phyloP scores from a whole-genome alignment of 164 flowering plant genomes.

The Vitis labrusca region DNA sequence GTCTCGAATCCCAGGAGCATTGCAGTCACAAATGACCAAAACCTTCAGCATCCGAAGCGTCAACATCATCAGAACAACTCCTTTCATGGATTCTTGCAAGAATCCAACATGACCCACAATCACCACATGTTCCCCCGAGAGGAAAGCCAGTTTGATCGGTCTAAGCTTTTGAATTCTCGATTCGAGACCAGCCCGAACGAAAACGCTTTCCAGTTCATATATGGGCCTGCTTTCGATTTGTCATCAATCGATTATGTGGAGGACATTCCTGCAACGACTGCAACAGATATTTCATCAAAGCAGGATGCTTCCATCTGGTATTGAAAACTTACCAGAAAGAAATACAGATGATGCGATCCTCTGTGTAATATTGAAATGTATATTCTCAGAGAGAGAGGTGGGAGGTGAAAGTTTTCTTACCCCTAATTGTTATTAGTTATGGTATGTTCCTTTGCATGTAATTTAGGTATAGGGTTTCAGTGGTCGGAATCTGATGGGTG shows the following conservation, averaged over 20 bases:
- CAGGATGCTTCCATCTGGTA: constrained; percentile 43
- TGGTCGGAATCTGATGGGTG: too few relatives aligned
- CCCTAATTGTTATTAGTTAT: too few relatives aligned
- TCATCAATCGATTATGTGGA: constrained; percentile 26
- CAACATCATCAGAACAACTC: constrained; percentile 32
- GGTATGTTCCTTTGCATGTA: too few relatives aligned
- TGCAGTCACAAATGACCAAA: constrained; percentile 28
- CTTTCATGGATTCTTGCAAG: constrained; percentile 35
- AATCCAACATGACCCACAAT: constrained; percentile 26
- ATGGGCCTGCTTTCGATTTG: constrained; percentile 43
- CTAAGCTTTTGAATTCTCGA: constrained; percentile 35
- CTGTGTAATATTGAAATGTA: too few relatives aligned
- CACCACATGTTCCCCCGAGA: constrained; percentile 31
- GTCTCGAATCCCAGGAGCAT: constrained; percentile 19
- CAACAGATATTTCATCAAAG: constrained; percentile 14
- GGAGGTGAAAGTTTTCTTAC: too few relatives aligned
- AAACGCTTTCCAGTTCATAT: constrained; percentile 28
- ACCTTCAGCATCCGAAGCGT: constrained; percentile 21
- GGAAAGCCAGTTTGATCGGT: constrained; percentile 40
- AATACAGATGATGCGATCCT: too few relatives aligned
- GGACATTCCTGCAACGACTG: constrained; percentile 8
- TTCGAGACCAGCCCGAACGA: constrained; percentile 34
- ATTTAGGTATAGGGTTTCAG: too few relatives aligned
- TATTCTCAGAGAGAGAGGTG: too few relatives aligned
- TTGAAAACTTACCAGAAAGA: too few relatives aligned